phyloP scores from a whole-genome alignment of 176 grass and related monocot genomes.

The Miscanthus lutarioriparius region DNA sequence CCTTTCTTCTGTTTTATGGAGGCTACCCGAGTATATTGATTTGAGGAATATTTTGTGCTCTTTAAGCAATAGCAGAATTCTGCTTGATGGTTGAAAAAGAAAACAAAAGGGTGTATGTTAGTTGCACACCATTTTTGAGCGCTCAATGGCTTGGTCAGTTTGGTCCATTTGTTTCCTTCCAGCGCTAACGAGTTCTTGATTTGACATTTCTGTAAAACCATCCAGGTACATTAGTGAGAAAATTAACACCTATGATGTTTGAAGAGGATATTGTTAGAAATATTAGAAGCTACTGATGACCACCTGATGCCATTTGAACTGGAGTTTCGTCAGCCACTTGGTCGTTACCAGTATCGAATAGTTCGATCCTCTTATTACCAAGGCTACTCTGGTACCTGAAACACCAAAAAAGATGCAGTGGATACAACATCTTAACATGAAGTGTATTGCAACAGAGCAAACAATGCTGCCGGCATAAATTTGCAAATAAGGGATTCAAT shows the following conservation, averaged over 20 bases:
- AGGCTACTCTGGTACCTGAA: conserved; percentile 92
- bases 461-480: background rate
- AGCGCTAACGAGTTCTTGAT: conserved; percentile 82
- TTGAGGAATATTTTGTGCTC: background rate
- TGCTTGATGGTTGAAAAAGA: background rate
- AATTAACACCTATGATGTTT: background rate
- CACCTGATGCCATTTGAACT: conserved; percentile 84
- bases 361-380: conserved; percentile 92
- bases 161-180: conserved; percentile 95
- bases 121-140: conserved; percentile 70
- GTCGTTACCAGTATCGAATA: conserved; percentile 81
- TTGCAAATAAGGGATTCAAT: background rate
- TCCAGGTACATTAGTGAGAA: conserved; percentile 25
- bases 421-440: conserved; percentile 14
- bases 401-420: conserved; percentile 7
- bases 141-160: conserved; percentile 94
- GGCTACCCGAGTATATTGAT: background rate
- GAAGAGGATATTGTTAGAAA: background rate
- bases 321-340: conserved; percentile 56
- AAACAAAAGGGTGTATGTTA: background rate
- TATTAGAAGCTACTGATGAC: background rate
- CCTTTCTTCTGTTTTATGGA: background rate
- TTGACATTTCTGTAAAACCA: conserved; percentile 78
- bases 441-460: background rate
- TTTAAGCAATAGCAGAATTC: background rate